Percentiles rank a stretch among this genome's conserved stretches.
Evolutionary conservation across 2,329 filamentous ascomycete species (phyloP).

Genomic region (Tolypocladium tundrense): DNA sequence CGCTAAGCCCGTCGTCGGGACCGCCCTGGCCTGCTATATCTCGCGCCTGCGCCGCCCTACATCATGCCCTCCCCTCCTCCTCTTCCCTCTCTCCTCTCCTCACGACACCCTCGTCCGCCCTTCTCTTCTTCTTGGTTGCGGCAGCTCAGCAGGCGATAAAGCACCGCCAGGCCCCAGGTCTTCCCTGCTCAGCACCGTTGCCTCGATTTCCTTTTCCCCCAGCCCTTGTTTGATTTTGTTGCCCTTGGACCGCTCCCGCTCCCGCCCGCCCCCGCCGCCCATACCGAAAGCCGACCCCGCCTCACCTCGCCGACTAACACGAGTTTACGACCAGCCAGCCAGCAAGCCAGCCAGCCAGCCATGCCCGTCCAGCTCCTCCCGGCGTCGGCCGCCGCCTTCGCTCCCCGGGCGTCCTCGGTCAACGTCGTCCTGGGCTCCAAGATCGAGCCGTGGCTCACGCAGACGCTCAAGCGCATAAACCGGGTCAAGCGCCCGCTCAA

Average conservation of each 20-base stretch:
- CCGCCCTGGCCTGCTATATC: background rate
- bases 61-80: conserved; percentile 38
- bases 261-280: conserved; percentile 5
- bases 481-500: conserved; percentile 93
- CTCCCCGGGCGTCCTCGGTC: conserved; percentile 77
- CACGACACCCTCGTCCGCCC: conserved; percentile 48
- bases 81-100: conserved; percentile 34
- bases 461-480: conserved; percentile 94
- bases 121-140: conserved; percentile 48
- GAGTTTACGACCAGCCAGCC: background rate
- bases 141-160: conserved; percentile 47
- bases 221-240: conserved; percentile 31
- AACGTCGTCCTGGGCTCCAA: conserved; percentile 90
- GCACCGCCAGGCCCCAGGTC: conserved; percentile 10
- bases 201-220: conserved; percentile 33
- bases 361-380: conserved; percentile 83
- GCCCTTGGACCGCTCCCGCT: conserved; percentile 20
- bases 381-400: conserved; percentile 92
- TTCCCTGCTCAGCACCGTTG: conserved; percentile 41
- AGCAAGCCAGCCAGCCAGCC: background rate
- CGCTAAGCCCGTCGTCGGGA: background rate
- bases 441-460: conserved; percentile 92
- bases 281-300: background rate
- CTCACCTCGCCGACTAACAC: background rate
- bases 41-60: conserved; percentile 5